These are phyloP conservation scores for Paraphoma sp. DNA, from an alignment of 2,329 filamentous ascomycete species.

Conservation along the genomic window DNA sequence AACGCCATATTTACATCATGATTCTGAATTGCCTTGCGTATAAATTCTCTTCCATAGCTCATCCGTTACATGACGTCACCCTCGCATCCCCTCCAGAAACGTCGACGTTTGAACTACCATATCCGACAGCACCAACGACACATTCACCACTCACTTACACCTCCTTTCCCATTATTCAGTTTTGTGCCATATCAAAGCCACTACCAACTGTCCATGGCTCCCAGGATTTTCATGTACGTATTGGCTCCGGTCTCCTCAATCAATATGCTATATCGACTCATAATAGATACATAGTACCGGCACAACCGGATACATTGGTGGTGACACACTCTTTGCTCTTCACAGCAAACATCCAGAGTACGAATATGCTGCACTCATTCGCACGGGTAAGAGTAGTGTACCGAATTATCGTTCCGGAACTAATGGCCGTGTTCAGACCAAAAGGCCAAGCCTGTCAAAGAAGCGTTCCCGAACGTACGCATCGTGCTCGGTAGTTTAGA, in stretches of 20 bases:
- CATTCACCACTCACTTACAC: background rate
- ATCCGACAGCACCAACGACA: background rate
- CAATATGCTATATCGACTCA: background rate
- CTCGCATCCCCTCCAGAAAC: background rate
- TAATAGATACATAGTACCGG: constrained; percentile 24
- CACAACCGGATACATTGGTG: constrained; percentile 40
- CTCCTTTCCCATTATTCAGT: background rate
- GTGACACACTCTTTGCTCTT: constrained; percentile 53
- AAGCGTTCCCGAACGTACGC: constrained; percentile 53
- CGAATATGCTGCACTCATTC: constrained; percentile 53
- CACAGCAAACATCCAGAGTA: constrained; percentile 55
- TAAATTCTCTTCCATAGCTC: background rate
- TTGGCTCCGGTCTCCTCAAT: background rate
- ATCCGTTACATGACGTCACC: background rate
- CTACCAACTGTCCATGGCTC: constrained; percentile 17
- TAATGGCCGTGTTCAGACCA: constrained; percentile 35
- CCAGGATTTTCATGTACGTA: constrained; percentile 31
- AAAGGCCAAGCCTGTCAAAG: constrained; percentile 51
- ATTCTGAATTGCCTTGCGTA: background rate
- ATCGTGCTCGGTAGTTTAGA: constrained; percentile 60
- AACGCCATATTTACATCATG: too few relatives aligned
- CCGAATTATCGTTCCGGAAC: background rate
- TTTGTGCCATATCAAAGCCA: background rate
- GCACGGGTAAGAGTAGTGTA: constrained; percentile 22
- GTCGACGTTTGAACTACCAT: background rate